Evolutionary conservation across 495 filamentous ascomycete genomes (phyloP), one percentile per base, ranked within the genome.

Genomic region (Daldinia grandis): DNA sequence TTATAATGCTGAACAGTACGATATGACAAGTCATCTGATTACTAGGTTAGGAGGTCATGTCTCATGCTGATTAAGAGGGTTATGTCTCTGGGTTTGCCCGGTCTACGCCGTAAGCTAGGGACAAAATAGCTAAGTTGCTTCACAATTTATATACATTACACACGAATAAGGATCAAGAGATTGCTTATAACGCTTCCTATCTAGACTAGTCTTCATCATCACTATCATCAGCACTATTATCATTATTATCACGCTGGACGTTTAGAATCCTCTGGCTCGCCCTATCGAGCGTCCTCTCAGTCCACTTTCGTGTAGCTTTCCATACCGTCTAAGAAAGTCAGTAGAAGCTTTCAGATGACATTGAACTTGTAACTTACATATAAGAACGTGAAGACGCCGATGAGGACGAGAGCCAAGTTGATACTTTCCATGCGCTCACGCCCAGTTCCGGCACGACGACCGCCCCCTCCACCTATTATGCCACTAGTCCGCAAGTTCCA

Each of bases 351-450:
- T 4, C 54, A 55, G 21, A 25, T n/a, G 4, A 15, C 4, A 28
- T 10, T 7, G 47, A 35, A 12, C 2, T 14, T 4, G 10, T 37
- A 19, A 86, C 92, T 81, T 87, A 97, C 93, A 80, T 83, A 89
- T 62, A 99, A 81, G 72, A 98, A 96, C 17, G 91, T 95, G 4
- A 86, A 74, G 35, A 97, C 85, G 0, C 95, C 95, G 64, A 97
- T 84, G 15, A 94, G 47, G 21, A 99, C 86, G 15, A 97, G 84
- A 24, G 90, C 71, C 88, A 92, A 92, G 58, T 88, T 94, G 68
- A 97, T 82, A 30, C 86, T 86, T 54, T 91, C 88, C 30, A 92
- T 77, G 38, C 94, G 85, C 71, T 92, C 91, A 66, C 93, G 85
- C 6, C 93, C 92, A 10, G 85, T 89, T 30, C 80, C 86, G 9